Evolutionary conservation across 2,329 filamentous ascomycete genomes (phyloP), one percentile per base, ranked within the genome.

Genomic region (Geosmithia flava): DNA sequence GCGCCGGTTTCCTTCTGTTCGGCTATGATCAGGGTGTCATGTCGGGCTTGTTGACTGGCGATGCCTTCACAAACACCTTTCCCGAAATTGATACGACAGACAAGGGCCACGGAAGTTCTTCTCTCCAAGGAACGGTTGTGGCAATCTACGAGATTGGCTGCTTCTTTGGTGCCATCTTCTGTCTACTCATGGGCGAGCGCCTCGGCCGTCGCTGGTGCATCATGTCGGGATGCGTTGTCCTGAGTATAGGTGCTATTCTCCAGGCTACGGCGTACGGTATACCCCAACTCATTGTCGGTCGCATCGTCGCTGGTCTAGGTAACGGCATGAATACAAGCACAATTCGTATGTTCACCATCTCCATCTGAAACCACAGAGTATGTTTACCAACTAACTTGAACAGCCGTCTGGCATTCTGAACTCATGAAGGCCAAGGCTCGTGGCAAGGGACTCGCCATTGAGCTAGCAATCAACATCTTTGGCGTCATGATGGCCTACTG

Each of bases 101-200:
- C 33, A 37, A 13, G 6, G 33, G 51, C 57, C 0, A 51, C 51
- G 6, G 67, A 66, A 7, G 64, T 60, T 67, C 2, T 69, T 67
- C 6, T 37, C 54, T 71, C 7, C 68, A 71, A 53, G 68, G 68
- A 19, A 20, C 20, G 29, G 39, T 50, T 29, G 45, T 46, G 17
- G 47, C 68, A 20, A 68, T 70, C n/a, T 71, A 71, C 49, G 67
- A 71, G 50, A 60, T 71, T 20, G 73, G 72, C 2, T 72, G 69
- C 51, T 71, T 72, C 55, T 59, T 71, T 16, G 68, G 70, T 33
- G 65, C 71, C 42, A 62, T 72, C 48, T 60, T 65, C 48, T 61
- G 58, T 27, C 55, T 60, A 48, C 57, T 56, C 50, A 64, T 66
- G 7, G 70, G 71, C 10, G 71, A 74, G 52, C 59, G 54, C 20